These are phyloP conservation scores for Penicillium sp. DNA, from an alignment of 2,329 filamentous ascomycete species.

Conservation along the genomic window DNA sequence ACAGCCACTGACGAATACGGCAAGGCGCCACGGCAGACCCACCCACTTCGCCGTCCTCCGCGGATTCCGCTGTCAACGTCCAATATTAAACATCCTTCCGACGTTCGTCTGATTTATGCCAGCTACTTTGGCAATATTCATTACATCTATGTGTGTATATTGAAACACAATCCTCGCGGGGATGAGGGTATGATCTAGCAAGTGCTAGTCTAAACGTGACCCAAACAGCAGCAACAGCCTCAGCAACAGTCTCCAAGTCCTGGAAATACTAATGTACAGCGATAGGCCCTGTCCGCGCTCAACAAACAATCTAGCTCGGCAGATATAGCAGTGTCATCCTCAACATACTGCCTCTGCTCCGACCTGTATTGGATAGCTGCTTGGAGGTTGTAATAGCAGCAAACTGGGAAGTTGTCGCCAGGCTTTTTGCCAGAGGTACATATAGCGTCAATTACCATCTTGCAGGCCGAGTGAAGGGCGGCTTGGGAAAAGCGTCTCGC, in stretches of 20 bases:
- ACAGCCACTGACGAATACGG: neutral
- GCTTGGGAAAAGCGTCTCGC: neutral
- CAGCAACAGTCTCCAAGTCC: neutral
- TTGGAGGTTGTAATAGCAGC: slow-evolving; percentile 10
- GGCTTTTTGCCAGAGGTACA: neutral
- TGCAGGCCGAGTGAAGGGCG: slow-evolving; percentile 9
- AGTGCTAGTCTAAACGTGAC: too few relatives aligned
- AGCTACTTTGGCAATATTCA: neutral
- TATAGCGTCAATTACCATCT: slow-evolving; percentile 6
- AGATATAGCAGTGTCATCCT: neutral
- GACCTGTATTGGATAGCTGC: slow-evolving; percentile 1
- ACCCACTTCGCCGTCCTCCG: too few relatives aligned
- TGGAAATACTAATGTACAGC: slow-evolving; percentile 2
- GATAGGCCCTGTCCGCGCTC: slow-evolving; percentile 2
- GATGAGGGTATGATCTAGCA: too few relatives aligned
- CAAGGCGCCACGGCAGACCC: slow-evolving; percentile 5
- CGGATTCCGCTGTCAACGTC: too few relatives aligned
- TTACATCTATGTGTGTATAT: neutral
- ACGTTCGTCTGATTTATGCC: too few relatives aligned
- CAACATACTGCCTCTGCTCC: slow-evolving; percentile 1
- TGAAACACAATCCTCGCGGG: neutral
- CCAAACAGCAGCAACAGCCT: neutral
- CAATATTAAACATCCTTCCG: too few relatives aligned
- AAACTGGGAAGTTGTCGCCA: neutral
- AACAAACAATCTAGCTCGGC: neutral